These are phyloP conservation scores for Oryza meridionalis DNA, from an alignment of 176 grass and related monocot species.

Conservation along the genomic window DNA sequence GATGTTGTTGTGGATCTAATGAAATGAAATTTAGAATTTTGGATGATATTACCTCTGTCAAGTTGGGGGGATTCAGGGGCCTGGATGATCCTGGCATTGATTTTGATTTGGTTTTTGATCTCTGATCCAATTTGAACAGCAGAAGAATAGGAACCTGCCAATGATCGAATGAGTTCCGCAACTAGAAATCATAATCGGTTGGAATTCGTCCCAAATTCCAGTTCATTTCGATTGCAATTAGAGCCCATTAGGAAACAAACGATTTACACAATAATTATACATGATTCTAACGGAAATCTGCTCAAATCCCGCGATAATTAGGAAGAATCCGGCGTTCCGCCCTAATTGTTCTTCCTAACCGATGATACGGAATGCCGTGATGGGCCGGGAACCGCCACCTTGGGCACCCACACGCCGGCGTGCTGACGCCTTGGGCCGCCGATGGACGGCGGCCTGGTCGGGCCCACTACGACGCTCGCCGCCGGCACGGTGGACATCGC, in stretches of 20 bases:
- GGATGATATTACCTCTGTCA: constrained; percentile 23
- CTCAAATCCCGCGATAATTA: background rate
- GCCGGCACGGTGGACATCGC: background rate
- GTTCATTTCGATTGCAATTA: background rate
- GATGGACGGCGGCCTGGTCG: background rate
- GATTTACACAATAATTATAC: background rate
- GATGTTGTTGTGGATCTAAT: constrained; percentile 13
- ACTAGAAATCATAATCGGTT: background rate
- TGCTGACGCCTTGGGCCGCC: background rate
- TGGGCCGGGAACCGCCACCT: background rate
- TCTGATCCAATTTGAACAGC: background rate
- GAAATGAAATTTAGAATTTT: background rate
- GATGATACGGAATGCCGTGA: background rate
- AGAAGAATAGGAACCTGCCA: no score
- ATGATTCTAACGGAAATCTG: background rate
- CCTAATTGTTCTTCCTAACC: background rate
- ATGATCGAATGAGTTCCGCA: background rate
- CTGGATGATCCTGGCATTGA: background rate
- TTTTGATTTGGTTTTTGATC: constrained; percentile 11
- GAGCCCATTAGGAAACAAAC: background rate
- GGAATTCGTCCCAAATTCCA: background rate
- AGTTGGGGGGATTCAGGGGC: background rate
- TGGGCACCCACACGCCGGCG: constrained; percentile 40
- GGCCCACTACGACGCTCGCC: background rate
- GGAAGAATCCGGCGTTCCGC: background rate